Evolutionary conservation across 116 monocot species (phyloP).

Genomic region (Zostera marina): DNA sequence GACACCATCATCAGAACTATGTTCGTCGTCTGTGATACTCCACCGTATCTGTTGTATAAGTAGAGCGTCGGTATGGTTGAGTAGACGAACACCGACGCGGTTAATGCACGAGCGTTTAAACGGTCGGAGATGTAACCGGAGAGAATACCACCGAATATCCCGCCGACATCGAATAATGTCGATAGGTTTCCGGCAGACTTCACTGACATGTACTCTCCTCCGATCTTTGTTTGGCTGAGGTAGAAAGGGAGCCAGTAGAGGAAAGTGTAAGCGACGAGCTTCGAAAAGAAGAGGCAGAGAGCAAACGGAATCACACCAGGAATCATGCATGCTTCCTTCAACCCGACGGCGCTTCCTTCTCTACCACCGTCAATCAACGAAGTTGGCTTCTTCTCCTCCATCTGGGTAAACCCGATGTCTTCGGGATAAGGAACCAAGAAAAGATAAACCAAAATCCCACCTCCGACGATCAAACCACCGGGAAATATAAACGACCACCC

Average conservation of each 20-base stretch:
- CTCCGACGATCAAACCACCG: conserved; percentile 15
- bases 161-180: conserved; percentile 48
- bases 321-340: conserved; percentile 25
- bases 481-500: conserved; percentile 59
- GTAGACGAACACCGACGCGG: conserved; percentile 48
- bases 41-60: conserved; percentile 33
- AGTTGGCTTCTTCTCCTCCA: conserved; percentile 1
- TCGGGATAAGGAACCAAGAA: conserved; percentile 38
- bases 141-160: conserved; percentile 43
- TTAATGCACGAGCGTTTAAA: conserved; percentile 41
- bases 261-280: conserved; percentile 58
- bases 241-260: conserved; percentile 63
- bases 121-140: conserved; percentile 50
- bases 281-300: conserved; percentile 51
- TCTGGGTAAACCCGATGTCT: conserved; percentile 14
- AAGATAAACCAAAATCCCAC: conserved; percentile 23
- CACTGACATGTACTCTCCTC: conserved; percentile 39
- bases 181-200: conserved; percentile 44
- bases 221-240: conserved; percentile 50
- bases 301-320: conserved; percentile 42
- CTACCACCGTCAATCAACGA: neutral
- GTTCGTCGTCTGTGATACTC: conserved; percentile 27
- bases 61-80: conserved; percentile 31
- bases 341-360: conserved; percentile 20
- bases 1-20: conserved; percentile 36